Evolutionary conservation across 257 asterid species (phyloP).

Genomic region (Fraxinus pennsylvanica): DNA sequence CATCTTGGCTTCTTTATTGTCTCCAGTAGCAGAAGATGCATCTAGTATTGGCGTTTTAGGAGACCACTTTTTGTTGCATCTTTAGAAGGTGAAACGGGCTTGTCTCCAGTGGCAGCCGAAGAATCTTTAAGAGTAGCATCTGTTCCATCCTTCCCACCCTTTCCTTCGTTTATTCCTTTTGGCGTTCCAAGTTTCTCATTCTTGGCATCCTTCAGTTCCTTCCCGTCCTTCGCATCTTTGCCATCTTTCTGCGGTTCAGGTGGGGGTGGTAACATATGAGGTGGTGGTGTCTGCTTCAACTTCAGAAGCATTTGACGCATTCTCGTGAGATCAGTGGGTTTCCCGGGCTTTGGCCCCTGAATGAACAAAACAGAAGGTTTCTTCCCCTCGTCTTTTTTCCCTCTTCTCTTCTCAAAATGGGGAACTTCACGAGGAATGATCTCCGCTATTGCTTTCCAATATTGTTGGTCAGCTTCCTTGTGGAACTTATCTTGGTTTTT

Average conservation of each 20-base stretch:
- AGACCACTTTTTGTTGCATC: constrained; percentile 20
- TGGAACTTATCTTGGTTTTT: constrained; percentile 88
- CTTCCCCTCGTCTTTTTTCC: constrained; percentile 66
- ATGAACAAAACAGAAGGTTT: constrained; percentile 65
- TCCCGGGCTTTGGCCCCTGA: constrained; percentile 97
- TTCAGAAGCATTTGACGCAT: constrained; percentile 82
- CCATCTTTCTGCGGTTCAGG: constrained; percentile 27
- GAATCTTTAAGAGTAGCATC: constrained; percentile 26
- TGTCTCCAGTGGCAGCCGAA: constrained; percentile 22
- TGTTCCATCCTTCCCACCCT: constrained; percentile 27
- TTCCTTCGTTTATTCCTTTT: constrained; percentile 18
- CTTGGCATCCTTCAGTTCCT: constrained; percentile 33
- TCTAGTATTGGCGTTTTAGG: constrained; percentile 33
- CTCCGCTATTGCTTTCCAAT: constrained; percentile 91
- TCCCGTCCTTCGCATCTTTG: constrained; percentile 40
- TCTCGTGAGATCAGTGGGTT: constrained; percentile 84
- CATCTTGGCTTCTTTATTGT: no score
- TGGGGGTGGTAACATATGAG: neutral
- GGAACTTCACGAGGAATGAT: constrained; percentile 86
- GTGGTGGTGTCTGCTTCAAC: constrained; percentile 74
- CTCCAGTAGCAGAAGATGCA: constrained; percentile 28
- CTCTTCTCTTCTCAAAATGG: constrained; percentile 56
- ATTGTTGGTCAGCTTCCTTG: constrained; percentile 83
- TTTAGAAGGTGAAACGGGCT: constrained; percentile 32
- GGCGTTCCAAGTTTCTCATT: constrained; percentile 33